A percentile compares a stretch with the other conserved stretches of the same genome.
These are phyloP conservation scores for Monascus ruber DNA, from an alignment of 2,329 filamentous ascomycete species.

Conservation along the genomic window DNA sequence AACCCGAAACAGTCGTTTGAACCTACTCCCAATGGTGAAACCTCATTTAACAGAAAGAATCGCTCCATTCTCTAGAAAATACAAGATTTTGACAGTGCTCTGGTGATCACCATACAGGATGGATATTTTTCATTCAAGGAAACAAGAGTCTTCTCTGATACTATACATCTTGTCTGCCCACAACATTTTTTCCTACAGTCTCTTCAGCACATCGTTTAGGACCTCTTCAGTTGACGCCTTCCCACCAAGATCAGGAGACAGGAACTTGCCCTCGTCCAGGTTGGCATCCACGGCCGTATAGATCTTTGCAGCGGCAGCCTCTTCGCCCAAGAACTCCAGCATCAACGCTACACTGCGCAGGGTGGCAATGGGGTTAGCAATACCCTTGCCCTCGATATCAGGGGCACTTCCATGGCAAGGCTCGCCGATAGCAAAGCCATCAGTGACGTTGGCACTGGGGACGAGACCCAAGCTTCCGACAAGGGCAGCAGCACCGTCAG, in stretches of 20 bases:
- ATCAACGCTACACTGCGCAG: slow-evolving; percentile 83
- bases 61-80: too few species aligned
- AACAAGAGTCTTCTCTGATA: background rate
- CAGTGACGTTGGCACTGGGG: slow-evolving; percentile 87
- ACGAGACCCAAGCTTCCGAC: slow-evolving; percentile 88
- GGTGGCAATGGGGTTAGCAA: slow-evolving; percentile 95
- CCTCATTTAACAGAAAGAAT: too few species aligned
- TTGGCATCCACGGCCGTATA: slow-evolving; percentile 88
- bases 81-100: too few species aligned
- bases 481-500: slow-evolving; percentile 86
- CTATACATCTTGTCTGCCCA: background rate
- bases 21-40: too few species aligned
- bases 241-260: slow-evolving; percentile 86
- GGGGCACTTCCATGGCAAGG: slow-evolving; percentile 94
- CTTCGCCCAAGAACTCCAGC: slow-evolving; percentile 89
- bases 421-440: slow-evolving; percentile 91
- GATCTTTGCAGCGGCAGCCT: slow-evolving; percentile 75
- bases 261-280: slow-evolving; percentile 66
- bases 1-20: too few species aligned
- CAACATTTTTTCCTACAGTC: slow-evolving; percentile 46
- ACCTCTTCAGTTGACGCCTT: slow-evolving; percentile 78
- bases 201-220: slow-evolving; percentile 71
- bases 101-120: too few species aligned
- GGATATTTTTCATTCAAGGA: background rate
- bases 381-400: slow-evolving; percentile 83